These are phyloP conservation scores for Brasilioporus rufonigricans DNA, from an alignment of 768 basidiomycete genomes.

Conservation along the genomic window DNA sequence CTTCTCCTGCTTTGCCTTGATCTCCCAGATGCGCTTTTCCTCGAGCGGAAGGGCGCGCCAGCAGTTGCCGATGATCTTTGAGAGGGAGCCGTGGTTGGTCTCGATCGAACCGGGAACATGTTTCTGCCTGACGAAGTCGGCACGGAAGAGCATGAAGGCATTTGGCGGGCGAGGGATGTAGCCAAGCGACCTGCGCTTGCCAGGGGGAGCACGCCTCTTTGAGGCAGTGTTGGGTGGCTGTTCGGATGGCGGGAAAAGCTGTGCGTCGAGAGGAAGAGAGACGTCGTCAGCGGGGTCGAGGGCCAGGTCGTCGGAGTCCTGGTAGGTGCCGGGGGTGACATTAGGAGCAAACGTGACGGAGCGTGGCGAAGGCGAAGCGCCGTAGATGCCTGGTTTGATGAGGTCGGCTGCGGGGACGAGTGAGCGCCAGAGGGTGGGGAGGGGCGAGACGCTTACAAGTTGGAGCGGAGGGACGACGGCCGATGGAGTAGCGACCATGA, in stretches of 20 bases:
- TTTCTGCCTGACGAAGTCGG: constrained; percentile 40
- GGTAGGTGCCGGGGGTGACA: constrained; percentile 53
- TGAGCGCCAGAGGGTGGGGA: neutral
- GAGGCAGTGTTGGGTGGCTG: constrained; percentile 37
- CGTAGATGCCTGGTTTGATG: constrained; percentile 56
- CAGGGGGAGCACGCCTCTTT: constrained; percentile 52
- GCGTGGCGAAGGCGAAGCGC: constrained; percentile 41
- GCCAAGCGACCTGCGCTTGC: constrained; percentile 61
- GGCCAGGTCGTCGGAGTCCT: constrained; percentile 32
- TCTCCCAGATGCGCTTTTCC: constrained; percentile 73
- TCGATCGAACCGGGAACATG: constrained; percentile 52
- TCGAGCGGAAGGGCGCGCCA: constrained; percentile 71
- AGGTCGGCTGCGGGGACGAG: constrained; percentile 27
- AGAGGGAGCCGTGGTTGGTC: constrained; percentile 47
- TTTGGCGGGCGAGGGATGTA: constrained; percentile 30
- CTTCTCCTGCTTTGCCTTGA: constrained; percentile 69
- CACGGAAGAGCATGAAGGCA: constrained; percentile 38
- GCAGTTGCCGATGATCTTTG: constrained; percentile 50
- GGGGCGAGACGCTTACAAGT: neutral
- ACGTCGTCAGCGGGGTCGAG: constrained; percentile 27
- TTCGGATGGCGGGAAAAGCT: constrained; percentile 56
- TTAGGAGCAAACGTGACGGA: constrained; percentile 64
- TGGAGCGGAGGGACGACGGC: constrained; percentile 46
- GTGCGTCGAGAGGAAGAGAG: constrained; percentile 31
- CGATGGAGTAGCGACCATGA: constrained; percentile 28